Conservation (phyloP, 495 filamentous ascomycete genomes). For the Xylaria grammica region DNA sequence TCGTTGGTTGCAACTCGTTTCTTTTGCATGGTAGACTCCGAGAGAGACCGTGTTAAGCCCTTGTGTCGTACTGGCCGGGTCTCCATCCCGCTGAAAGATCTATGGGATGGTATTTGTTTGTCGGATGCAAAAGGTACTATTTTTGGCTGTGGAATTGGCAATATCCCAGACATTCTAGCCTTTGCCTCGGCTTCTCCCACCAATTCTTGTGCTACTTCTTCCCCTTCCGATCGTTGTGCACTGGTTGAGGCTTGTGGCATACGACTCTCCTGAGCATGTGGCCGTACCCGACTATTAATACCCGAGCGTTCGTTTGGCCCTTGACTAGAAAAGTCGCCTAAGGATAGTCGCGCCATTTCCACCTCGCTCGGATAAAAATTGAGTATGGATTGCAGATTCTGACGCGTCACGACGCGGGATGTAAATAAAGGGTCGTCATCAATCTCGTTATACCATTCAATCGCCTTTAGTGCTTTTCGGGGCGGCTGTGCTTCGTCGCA, state of each 20-base stretch:
- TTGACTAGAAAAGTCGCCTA: conserved; percentile 15
- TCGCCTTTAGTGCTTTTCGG: conserved; percentile 35
- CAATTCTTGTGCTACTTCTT: background rate
- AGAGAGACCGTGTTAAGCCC: conserved; percentile 24
- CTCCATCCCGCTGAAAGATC: conserved; percentile 26
- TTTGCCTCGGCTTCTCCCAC: background rate
- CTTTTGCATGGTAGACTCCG: conserved; percentile 26
- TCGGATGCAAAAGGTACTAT: background rate
- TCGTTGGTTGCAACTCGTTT: conserved; percentile 28
- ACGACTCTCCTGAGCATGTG: background rate
- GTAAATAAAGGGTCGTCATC: conserved; percentile 45
- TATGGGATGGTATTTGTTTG: conserved; percentile 2
- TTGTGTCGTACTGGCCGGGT: conserved; percentile 16
- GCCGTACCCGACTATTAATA: background rate
- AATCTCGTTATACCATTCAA: conserved; percentile 53
- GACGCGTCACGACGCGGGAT: conserved; percentile 41
- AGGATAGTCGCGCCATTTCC: conserved; percentile 5
- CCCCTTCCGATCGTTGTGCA: background rate
- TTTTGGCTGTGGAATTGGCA: background rate
- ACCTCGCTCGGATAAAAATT: conserved; percentile 32
- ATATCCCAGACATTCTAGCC: background rate
- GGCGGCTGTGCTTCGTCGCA: conserved; percentile 25
- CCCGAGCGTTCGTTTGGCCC: background rate
- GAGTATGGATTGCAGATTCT: conserved; percentile 41
- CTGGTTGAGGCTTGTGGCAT: background rate